phyloP scores from a whole-genome alignment of 1,284 basidiomycete genomes.

The Trichosporon faecale region DNA sequence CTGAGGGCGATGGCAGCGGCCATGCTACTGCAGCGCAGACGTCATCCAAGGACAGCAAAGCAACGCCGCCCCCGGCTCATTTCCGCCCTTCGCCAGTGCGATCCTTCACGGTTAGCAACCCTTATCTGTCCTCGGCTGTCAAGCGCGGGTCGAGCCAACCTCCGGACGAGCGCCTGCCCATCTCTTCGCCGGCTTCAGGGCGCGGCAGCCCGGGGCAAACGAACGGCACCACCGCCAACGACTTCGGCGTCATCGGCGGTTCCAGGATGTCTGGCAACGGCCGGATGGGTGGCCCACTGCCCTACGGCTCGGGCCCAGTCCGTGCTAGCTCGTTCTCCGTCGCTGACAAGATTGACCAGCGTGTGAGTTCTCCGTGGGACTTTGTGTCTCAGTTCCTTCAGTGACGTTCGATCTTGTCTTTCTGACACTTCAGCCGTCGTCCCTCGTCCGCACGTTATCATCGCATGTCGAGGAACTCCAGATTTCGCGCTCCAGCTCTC shows the following conservation, averaged over 20 bases:
- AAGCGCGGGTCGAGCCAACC: slow-evolving; percentile 47
- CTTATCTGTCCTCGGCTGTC: slow-evolving; percentile 25
- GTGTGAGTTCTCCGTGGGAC: slow-evolving; percentile 14
- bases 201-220: slow-evolving; percentile 32
- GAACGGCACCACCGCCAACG: slow-evolving; percentile 21
- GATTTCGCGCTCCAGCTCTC: slow-evolving; percentile 34
- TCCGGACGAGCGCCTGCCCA: slow-evolving; percentile 40
- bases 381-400: not conserved
- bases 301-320: slow-evolving; percentile 24
- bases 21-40: not conserved
- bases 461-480: slow-evolving; percentile 47
- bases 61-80: slow-evolving; percentile 13
- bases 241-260: slow-evolving; percentile 48
- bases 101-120: slow-evolving; percentile 25
- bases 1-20: slow-evolving; percentile 10
- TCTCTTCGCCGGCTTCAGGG: slow-evolving; percentile 36
- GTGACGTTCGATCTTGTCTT: not conserved
- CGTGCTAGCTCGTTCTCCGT: slow-evolving; percentile 49
- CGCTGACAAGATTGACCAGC: slow-evolving; percentile 17
- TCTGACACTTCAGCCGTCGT: slow-evolving; percentile 28
- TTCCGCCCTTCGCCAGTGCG: slow-evolving; percentile 26
- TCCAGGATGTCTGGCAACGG: slow-evolving; percentile 24
- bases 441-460: slow-evolving; percentile 41
- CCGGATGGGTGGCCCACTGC: slow-evolving; percentile 11
- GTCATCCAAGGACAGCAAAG: slow-evolving; percentile 4